Evolutionary conservation across 192 early-diverging fungal genomes (phyloP).

Genomic region (Dissophora globulifera): DNA sequence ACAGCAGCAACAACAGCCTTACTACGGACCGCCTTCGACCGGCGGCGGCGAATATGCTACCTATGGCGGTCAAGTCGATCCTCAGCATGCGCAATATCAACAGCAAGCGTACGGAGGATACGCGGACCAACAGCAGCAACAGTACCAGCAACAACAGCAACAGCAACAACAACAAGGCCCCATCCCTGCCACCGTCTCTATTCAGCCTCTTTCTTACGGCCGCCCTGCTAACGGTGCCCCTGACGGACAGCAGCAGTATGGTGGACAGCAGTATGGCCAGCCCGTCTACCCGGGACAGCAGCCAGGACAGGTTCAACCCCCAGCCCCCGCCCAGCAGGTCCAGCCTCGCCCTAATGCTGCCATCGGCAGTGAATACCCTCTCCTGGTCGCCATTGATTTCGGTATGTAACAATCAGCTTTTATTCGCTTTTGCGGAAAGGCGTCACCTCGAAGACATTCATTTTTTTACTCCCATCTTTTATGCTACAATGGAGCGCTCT

Average conservation of each 20-base stretch:
- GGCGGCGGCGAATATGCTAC: constrained; percentile 6
- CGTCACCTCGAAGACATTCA: no score
- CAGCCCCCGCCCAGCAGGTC: constrained; percentile 7
- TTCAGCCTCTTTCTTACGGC: constrained; percentile 25
- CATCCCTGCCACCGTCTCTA: constrained; percentile 24
- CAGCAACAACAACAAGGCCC: constrained; percentile 4
- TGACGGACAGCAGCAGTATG: constrained; percentile 13
- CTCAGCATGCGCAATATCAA: no score
- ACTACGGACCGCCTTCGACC: constrained; percentile 21
- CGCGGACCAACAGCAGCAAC: constrained; percentile 31
- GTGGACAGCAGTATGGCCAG: constrained; percentile 20
- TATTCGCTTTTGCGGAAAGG: no score
- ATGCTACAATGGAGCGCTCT: no score
- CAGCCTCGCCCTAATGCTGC: constrained; percentile 12
- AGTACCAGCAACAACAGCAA: constrained; percentile 23
- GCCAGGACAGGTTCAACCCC: constrained; percentile 11
- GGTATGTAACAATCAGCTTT: constrained; percentile 33
- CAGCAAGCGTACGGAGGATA: no score
- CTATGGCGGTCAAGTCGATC: constrained; percentile 14
- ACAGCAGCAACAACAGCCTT: constrained; percentile 37
- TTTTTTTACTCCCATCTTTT: no score
- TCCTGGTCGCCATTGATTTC: constrained; percentile 59
- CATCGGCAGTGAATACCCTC: constrained; percentile 51
- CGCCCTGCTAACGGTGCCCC: constrained; percentile 10
- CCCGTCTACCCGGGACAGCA: neutral